Evolutionary conservation across 345 rosid genomes (phyloP).

Genomic region (Camelina laxa): DNA sequence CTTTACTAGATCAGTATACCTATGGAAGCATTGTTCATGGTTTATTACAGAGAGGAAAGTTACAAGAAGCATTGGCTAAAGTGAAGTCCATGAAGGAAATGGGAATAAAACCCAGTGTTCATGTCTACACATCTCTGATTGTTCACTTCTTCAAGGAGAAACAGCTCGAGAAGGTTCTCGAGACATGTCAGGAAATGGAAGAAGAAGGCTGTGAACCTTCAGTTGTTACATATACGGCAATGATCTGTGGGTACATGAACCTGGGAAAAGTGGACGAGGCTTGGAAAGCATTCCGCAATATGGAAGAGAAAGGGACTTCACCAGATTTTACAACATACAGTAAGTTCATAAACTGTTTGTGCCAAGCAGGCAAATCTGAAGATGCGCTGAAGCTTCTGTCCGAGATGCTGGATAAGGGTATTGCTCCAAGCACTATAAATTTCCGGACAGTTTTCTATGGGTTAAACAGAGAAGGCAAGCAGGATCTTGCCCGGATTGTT

Average conservation of each 20-base stretch:
- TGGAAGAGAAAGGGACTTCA: slow-evolving; percentile 55
- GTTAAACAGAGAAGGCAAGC: slow-evolving; percentile 78
- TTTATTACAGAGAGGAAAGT: slow-evolving; percentile 57
- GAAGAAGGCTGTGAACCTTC: slow-evolving; percentile 60
- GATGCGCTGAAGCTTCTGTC: slow-evolving; percentile 64
- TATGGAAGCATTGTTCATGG: slow-evolving; percentile 73
- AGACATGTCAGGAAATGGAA: slow-evolving; percentile 55
- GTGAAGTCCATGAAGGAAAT: slow-evolving; percentile 65
- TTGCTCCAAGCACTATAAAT: slow-evolving; percentile 69
- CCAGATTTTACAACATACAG: slow-evolving; percentile 85
- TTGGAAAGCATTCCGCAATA: slow-evolving; percentile 53
- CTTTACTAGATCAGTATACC: slow-evolving; percentile 54
- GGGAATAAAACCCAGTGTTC: slow-evolving; percentile 62
- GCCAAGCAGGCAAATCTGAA: slow-evolving; percentile 64
- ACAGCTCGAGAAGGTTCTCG: slow-evolving; percentile 56
- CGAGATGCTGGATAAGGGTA: slow-evolving; percentile 63
- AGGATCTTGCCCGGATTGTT: slow-evolving; percentile 59
- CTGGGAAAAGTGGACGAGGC: slow-evolving; percentile 58
- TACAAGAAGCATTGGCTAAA: slow-evolving; percentile 67
- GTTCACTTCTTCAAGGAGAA: slow-evolving; percentile 71
- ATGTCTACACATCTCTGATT: slow-evolving; percentile 73
- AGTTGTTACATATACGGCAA: slow-evolving; percentile 69
- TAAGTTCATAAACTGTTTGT: slow-evolving; percentile 64
- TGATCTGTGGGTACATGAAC: slow-evolving; percentile 71
- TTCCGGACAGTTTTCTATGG: slow-evolving; percentile 68